A percentile compares a stretch with the other conserved stretches of the same genome.
These are phyloP conservation scores for Cordyceps sp. DNA, from an alignment of 2,329 filamentous ascomycete species.

Conservation along the genomic window DNA sequence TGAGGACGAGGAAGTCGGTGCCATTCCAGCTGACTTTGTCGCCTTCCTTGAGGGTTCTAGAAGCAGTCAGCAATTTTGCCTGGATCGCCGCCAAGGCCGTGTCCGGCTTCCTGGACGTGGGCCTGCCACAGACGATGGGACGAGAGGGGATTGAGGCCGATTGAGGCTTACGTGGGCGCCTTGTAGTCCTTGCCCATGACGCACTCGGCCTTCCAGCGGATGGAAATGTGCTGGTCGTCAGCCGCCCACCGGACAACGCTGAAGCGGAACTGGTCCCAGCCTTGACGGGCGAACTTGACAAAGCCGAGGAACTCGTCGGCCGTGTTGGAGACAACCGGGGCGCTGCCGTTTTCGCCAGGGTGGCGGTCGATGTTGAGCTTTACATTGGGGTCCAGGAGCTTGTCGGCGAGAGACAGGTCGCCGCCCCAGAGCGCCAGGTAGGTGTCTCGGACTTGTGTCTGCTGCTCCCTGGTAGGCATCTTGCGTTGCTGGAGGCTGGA, in stretches of 20 bases:
- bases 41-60: conserved; percentile 3
- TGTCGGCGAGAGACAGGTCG: no score
- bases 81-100: no score
- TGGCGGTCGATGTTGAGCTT: no score
- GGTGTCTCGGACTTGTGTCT: no score
- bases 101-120: background rate
- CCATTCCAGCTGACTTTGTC: conserved; percentile 3
- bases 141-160: background rate
- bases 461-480: no score
- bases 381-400: no score
- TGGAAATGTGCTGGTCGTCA: conserved; percentile 1
- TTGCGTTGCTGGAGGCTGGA: no score
- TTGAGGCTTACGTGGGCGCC: conserved; percentile 1
- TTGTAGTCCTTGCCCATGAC: conserved; percentile 2
- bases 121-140: background rate
- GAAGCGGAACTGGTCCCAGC: conserved; percentile 3
- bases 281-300: background rate
- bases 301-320: conserved; percentile 1
- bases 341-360: no score
- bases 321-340: background rate
- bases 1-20: conserved; percentile 3
- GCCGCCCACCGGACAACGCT: conserved; percentile 3
- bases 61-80: no score
- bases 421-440: no score
- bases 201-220: conserved; percentile 3